Base-by-base conservation (phyloP, 306 rosid species). In the Vigna reflexopilosa region DNA sequence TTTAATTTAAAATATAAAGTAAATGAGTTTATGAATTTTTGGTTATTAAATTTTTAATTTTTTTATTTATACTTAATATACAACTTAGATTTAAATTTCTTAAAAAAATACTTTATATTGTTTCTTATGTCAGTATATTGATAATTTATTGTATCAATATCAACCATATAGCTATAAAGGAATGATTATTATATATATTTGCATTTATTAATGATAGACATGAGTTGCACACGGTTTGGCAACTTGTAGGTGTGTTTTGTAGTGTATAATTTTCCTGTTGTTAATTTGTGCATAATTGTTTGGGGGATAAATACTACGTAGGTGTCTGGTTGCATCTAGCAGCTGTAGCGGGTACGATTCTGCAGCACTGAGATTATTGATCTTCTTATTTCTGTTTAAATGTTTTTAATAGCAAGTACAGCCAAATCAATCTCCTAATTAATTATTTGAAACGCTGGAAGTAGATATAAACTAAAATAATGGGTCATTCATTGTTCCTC, bases 391-490 rank as follows among this genome's bases (percentile, higher is more conserved):
- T 68, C 0, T 9, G 6, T 16, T 1, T 13, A 13, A 47, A 2
- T 24, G 13, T 20, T 14, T 4, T 22, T 22, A 68, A 3, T 36
- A 30, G 4, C 5, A 3, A 30, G 5, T 30, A 30, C 34, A 30
- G 55, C 55, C 17, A 42, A 57, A 56, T 73, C 59, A 44, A 47
- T 45, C 16, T 45, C 20, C 22, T 17, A 30, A 61, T 61, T 59
- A 58, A 59, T 45, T 15, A 74, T 74, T 34, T 6, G 13, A 61
- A 28, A 45, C 5, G 15, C 0, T 28, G 5, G 5, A 65, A 44
- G 54, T 44, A 56, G 81, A 55, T 44, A 55, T 44, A 38, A 77
- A 28, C 66, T 22, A 36, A 59, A 36, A 79, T 49, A 70, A 36
- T 22, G 49, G 67, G 34, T 61, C 77, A 79, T 38, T 71, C 8